Evolutionary conservation across 2,329 filamentous ascomycete genomes (phyloP).

Genomic region (Reticulascus tulasneorum): DNA sequence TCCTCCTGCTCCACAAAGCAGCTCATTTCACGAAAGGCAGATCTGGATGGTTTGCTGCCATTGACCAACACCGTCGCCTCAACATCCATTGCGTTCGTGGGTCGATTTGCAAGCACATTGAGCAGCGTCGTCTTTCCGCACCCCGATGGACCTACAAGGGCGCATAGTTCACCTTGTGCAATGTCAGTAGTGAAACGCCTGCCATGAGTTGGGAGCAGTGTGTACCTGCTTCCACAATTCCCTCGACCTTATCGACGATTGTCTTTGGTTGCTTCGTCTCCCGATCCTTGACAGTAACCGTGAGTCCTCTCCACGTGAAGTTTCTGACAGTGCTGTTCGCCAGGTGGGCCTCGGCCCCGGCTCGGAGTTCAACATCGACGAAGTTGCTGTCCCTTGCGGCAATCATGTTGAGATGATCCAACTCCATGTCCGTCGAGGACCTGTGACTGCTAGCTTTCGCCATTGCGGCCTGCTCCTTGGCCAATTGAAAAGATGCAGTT

Average conservation of each 20-base stretch:
- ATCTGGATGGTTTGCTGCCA: slow-evolving; percentile 47
- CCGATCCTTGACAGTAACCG: slow-evolving; percentile 69
- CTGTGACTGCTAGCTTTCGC: too few relatives aligned
- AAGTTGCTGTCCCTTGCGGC: too few relatives aligned
- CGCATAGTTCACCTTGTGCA: slow-evolving; percentile 60
- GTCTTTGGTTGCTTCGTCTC: slow-evolving; percentile 58
- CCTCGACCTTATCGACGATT: slow-evolving; percentile 61
- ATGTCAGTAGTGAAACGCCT: neutral
- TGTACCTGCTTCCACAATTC: slow-evolving; percentile 59
- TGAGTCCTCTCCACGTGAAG: slow-evolving; percentile 64
- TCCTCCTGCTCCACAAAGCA: slow-evolving; percentile 88
- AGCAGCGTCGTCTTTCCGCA: slow-evolving; percentile 81
- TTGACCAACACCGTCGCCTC: slow-evolving; percentile 57
- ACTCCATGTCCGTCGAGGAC: too few relatives aligned
- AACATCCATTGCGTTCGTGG: slow-evolving; percentile 49
- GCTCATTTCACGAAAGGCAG: slow-evolving; percentile 60
- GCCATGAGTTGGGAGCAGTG: neutral
- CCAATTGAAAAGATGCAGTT: too few relatives aligned
- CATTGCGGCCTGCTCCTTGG: too few relatives aligned
- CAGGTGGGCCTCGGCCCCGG: slow-evolving; percentile 43
- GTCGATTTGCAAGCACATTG: slow-evolving; percentile 68
- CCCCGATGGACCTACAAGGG: slow-evolving; percentile 73
- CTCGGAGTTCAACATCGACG: slow-evolving; percentile 24
- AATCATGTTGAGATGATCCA: too few relatives aligned
- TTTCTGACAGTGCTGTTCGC: slow-evolving; percentile 60